These are phyloP conservation scores for Chondrostereum purpureum DNA, from an alignment of 1,284 basidiomycete genomes.

Conservation along the genomic window DNA sequence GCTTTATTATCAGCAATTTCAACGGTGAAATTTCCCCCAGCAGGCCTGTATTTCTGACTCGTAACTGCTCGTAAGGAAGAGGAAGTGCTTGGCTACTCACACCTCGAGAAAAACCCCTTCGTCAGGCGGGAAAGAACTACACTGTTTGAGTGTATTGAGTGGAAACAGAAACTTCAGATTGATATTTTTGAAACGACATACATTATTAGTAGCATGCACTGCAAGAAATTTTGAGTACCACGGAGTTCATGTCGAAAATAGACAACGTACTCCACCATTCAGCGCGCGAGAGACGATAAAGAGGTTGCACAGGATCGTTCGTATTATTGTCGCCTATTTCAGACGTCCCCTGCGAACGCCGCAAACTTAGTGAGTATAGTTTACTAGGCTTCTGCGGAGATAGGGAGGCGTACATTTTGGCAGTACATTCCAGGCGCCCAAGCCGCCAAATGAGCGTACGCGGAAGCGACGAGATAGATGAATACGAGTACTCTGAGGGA, in stretches of 20 bases:
- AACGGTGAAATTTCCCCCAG: slow-evolving; percentile 23
- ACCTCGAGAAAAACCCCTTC: slow-evolving; percentile 38
- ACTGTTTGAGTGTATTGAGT: slow-evolving; percentile 21
- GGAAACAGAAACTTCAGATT: neutral
- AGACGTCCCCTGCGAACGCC: slow-evolving; percentile 22
- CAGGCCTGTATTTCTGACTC: slow-evolving; percentile 28
- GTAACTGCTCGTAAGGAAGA: no score
- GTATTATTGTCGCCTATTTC: slow-evolving; percentile 29
- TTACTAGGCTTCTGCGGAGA: neutral
- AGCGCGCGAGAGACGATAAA: slow-evolving; percentile 30
- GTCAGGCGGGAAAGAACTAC: slow-evolving; percentile 37
- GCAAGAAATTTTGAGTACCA: neutral
- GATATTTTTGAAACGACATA: slow-evolving; percentile 20
- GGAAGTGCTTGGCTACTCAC: slow-evolving; percentile 20
- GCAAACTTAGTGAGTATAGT: slow-evolving; percentile 12
- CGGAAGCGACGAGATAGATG: slow-evolving; percentile 12
- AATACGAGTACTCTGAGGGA: no score
- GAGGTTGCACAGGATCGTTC: slow-evolving; percentile 31
- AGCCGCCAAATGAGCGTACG: slow-evolving; percentile 33
- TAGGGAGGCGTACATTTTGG: slow-evolving; percentile 24
- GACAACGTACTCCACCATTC: slow-evolving; percentile 29
- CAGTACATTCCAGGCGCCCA: slow-evolving; percentile 39
- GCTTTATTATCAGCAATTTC: slow-evolving; percentile 16
- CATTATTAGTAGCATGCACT: slow-evolving; percentile 36
- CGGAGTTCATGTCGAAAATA: neutral